A percentile compares a stretch with the other conserved stretches of the same genome.
Evolutionary conservation across 2,329 filamentous ascomycete genomes (phyloP).

Genomic region (Pseudogymnoascus pannorum): DNA sequence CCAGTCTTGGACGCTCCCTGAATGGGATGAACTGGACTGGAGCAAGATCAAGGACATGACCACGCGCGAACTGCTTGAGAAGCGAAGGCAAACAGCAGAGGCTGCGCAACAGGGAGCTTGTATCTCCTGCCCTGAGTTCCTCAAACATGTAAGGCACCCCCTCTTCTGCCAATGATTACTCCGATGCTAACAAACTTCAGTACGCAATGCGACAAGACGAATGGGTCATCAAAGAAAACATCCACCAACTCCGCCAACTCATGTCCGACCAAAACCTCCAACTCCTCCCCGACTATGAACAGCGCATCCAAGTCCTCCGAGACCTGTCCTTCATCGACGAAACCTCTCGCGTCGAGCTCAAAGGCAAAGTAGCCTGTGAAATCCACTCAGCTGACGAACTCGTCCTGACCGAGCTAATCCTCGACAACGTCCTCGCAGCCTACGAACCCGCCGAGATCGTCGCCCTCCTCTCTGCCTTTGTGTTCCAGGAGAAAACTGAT

Average conservation of each 20-base stretch:
- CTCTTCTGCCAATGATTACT: background rate
- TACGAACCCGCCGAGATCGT: conserved; percentile 97
- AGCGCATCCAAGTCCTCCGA: conserved; percentile 83
- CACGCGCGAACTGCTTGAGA: conserved; percentile 70
- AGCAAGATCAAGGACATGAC: conserved; percentile 73
- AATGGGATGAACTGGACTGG: conserved; percentile 83
- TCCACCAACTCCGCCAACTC: conserved; percentile 74
- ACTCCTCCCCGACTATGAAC: conserved; percentile 91
- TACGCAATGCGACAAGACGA: conserved; percentile 95
- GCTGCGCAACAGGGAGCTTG: conserved; percentile 59
- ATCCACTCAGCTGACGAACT: conserved; percentile 96
- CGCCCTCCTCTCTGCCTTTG: conserved; percentile 84
- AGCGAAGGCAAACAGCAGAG: conserved; percentile 56
- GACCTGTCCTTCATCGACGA: conserved; percentile 90
- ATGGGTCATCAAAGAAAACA: conserved; percentile 93
- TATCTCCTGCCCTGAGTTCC: conserved; percentile 65
- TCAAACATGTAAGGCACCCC: conserved; percentile 66
- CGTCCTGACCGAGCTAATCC: conserved; percentile 88
- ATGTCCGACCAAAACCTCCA: conserved; percentile 97
- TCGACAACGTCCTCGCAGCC: conserved; percentile 92
- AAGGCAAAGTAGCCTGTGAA: conserved; percentile 97
- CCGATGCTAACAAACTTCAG: conserved; percentile 35
- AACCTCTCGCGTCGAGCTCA: conserved; percentile 80
- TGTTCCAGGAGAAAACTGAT: conserved; percentile 96
- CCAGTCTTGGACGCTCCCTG: conserved; percentile 62